Evolutionary conservation across 345 rosid genomes (phyloP), one percentile per base, ranked within the genome.

Genomic region (Ceriops decandra): DNA sequence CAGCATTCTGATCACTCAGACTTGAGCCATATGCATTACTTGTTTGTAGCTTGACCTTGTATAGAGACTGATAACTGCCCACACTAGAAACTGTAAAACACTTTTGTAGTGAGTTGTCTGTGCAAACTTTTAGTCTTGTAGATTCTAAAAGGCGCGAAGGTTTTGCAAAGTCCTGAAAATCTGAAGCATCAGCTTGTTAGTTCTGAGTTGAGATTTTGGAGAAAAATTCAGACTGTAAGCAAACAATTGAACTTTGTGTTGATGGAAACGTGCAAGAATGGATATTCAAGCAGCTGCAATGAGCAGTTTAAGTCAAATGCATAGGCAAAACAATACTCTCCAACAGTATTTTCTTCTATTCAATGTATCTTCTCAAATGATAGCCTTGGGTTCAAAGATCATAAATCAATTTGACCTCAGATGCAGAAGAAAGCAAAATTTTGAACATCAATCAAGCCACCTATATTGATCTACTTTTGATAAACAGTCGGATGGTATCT

Each of bases 101-200:
- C 56, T 66, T 79, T 70, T 78, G 70, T 51, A 49, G 69, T 35
- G 66, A 70, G 26, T 68, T 74, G 52, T 52, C 82, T 27, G 52
- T 59, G 72, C 61, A 82, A 69, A 74, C 71, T 74, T 84, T 80
- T 57, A 76, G 82, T 76, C 88, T 88, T 30, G 83, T 80, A 35
- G 88, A 82, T 27, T 78, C 82, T 62, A 87, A 51, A 52, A 93
- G 88, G 32, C 87, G 87, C 15, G 74, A 77, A 60, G 97, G 96
- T 77, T 74, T 85, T 61, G 87, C 90, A 76, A 80, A 89, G n/a
- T 75, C 87, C 85, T 85, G 88, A 71, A 85, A 93, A 80, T 90
- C 97, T 90, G 80, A 74, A 77, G 42, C 28, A 63, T 60, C 70
- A n/a, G 13, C 66, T 69, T 46, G 58, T 30, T 38, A 62, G 21